Base-by-base conservation (phyloP, 805 yeast genomes). In the Candida tammaniensis region DNA sequence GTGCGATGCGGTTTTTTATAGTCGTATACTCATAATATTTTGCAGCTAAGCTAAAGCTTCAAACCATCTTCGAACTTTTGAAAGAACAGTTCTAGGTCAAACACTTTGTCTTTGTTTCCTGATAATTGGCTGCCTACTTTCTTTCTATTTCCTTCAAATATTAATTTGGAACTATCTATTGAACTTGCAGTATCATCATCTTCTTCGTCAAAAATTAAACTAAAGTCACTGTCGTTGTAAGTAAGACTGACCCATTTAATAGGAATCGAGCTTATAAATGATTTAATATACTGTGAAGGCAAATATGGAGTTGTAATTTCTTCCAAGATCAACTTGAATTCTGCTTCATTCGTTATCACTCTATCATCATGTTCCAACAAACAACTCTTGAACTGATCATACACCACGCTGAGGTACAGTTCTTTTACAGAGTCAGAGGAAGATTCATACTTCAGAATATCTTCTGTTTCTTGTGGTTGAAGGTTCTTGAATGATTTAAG, bases 161-260 rank as follows among this genome's bases (percentile, higher is more conserved):
- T 31, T 12, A 40, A 30, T 28, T 34, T 38, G 12, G 48, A 40
- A 19, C 27, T 40, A 28, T 43, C 48, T n/a, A 43, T 36, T 33
- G 39, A 33, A 17, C 38, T 42, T 10, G 31, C 41, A 16, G 36
- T 40, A 15, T 36, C 39, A 14, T 23, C 33, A 5, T 31, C 34
- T 17, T 32, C 36, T 9, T 27, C 33, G 17, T 40, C 44, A 11
- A 36, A 19, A 5, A 39, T 27, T 19, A 43, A 38, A 27, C 48
- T 43, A 17, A 43, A 43, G 27, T 43, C 48, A 34, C 48, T 43
- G 14, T 43, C 48, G 27, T 38, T 43, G 14, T 31, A 27, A 22
- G 33, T 34, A 14, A 43, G 25, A 12, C 35, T 31, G 5, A 43
- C 35, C 14, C 38, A 23, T 14, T 37, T 40, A 1, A 34, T 14